Conservation (phyloP, 805 yeast species). For the Tetrapisispora nanseiensis region DNA sequence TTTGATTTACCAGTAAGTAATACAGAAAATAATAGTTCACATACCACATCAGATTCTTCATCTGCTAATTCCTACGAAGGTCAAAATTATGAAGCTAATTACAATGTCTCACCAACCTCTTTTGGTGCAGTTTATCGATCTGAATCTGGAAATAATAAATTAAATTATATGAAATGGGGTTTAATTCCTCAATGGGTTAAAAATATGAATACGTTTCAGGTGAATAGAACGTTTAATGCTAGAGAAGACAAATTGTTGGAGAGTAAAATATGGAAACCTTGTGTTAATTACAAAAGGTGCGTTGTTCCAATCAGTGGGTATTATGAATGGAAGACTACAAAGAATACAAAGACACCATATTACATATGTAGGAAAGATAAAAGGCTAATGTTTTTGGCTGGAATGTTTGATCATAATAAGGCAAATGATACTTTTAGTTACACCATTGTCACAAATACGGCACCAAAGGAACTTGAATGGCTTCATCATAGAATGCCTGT, state of each 20-base stretch:
- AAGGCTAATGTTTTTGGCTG: slow-evolving; percentile 57
- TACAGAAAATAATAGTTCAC: too few relatives aligned
- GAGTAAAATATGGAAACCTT: slow-evolving; percentile 36
- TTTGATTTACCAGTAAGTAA: too few relatives aligned
- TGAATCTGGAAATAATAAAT: slow-evolving; percentile 6
- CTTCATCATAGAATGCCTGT: slow-evolving; percentile 75
- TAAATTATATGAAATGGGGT: slow-evolving; percentile 70
- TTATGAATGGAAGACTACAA: slow-evolving; percentile 59
- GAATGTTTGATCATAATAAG: slow-evolving; percentile 33
- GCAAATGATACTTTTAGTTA: slow-evolving; percentile 35
- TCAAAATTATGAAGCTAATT: slow-evolving; percentile 15
- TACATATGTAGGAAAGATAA: slow-evolving; percentile 47
- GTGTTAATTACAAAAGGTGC: slow-evolving; percentile 46
- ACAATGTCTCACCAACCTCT: slow-evolving; percentile 56
- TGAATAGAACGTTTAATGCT: slow-evolving; percentile 60
- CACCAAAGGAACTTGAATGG: slow-evolving; percentile 52
- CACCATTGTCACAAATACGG: slow-evolving; percentile 67
- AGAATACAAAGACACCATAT: slow-evolving; percentile 47
- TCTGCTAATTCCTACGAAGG: too few relatives aligned
- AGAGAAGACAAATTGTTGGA: slow-evolving; percentile 45
- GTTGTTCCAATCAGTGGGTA: slow-evolving; percentile 76
- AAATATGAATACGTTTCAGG: slow-evolving; percentile 26
- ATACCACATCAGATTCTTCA: too few relatives aligned
- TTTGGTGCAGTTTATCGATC: slow-evolving; percentile 33
- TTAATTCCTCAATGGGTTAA: slow-evolving; percentile 60